phyloP scores from a whole-genome alignment of 2,329 filamentous ascomycete genomes.

The Monascus ruber region DNA sequence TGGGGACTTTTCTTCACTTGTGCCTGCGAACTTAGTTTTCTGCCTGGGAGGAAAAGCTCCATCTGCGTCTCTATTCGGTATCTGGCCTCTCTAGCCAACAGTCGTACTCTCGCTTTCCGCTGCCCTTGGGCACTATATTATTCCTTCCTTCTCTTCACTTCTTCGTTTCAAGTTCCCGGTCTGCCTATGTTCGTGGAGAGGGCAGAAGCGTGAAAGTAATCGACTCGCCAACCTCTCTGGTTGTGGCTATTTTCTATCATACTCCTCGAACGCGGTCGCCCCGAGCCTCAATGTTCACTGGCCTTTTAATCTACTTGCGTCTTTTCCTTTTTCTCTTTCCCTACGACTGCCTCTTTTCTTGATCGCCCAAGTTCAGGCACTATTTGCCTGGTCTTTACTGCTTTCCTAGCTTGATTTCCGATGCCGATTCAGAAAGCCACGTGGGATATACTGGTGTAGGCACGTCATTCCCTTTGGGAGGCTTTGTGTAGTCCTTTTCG shows the following conservation, averaged over 20 bases:
- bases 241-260: conserved; percentile 1
- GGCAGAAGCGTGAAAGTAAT: background rate
- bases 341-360: conserved; percentile 3
- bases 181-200: conserved; percentile 6
- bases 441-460: conserved; percentile 13
- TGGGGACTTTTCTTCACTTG: background rate
- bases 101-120: conserved; percentile 8
- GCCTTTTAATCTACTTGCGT: conserved; percentile 8
- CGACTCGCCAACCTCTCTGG: background rate
- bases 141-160: conserved; percentile 5
- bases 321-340: conserved; percentile 4
- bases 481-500: conserved; percentile 16
- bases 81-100: conserved; percentile 1
- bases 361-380: conserved; percentile 1
- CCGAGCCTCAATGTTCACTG: conserved; percentile 15
- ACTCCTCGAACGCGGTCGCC: conserved; percentile 3
- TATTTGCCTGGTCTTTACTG: conserved; percentile 5
- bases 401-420: conserved; percentile 7
- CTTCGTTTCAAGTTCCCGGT: conserved; percentile 5
- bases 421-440: conserved; percentile 11
- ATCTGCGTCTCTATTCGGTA: background rate
- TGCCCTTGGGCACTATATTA: background rate
- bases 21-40: too few species aligned
- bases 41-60: too few species aligned
- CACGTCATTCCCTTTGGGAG: conserved; percentile 20